Percentiles rank a stretch among this genome's conserved stretches.
Conservation (phyloP, 2,329 filamentous ascomycete species). For the Epicoccum nigrum region DNA sequence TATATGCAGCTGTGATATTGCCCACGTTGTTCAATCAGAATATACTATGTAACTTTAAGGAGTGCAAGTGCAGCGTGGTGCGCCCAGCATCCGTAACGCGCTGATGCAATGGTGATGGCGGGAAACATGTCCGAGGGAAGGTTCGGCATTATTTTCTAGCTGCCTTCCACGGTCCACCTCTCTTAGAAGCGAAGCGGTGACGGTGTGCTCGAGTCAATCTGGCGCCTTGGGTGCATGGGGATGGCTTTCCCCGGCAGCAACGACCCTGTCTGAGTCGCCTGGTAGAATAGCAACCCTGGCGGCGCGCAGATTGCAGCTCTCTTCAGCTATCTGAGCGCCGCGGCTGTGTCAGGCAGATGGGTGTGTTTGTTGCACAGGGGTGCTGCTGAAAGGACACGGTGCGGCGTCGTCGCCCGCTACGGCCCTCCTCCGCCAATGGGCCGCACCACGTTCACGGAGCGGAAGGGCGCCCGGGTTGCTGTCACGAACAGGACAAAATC, state of each 20-base stretch:
- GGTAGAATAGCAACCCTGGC: conserved; percentile 28
- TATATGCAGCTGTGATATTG: conserved; percentile 24
- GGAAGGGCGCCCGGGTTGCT: conserved; percentile 10
- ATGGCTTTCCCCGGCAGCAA: conserved; percentile 18
- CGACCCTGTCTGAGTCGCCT: conserved; percentile 12
- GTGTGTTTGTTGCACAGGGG: conserved; percentile 30
- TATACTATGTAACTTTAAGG: no score
- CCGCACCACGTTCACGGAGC: conserved; percentile 22
- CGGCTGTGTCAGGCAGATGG: conserved; percentile 22
- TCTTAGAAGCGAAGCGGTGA: conserved; percentile 18
- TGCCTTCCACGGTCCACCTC: conserved; percentile 8
- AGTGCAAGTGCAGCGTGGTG: neutral
- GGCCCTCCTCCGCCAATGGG: conserved; percentile 27
- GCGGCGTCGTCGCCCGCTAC: conserved; percentile 21
- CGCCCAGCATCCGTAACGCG: neutral
- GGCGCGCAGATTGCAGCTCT: conserved; percentile 17
- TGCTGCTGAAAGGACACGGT: conserved; percentile 25
- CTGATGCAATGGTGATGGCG: neutral
- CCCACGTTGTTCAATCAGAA: conserved; percentile 21
- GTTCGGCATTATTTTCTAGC: conserved; percentile 14
- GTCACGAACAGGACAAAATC: conserved; percentile 13
- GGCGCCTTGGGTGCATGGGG: conserved; percentile 15
- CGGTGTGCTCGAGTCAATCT: conserved; percentile 15
- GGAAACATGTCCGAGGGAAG: conserved; percentile 9
- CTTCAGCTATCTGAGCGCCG: conserved; percentile 21